These are phyloP conservation scores for Fomitopsis pinicola DNA, from an alignment of 1,284 basidiomycete species.

Conservation along the genomic window DNA sequence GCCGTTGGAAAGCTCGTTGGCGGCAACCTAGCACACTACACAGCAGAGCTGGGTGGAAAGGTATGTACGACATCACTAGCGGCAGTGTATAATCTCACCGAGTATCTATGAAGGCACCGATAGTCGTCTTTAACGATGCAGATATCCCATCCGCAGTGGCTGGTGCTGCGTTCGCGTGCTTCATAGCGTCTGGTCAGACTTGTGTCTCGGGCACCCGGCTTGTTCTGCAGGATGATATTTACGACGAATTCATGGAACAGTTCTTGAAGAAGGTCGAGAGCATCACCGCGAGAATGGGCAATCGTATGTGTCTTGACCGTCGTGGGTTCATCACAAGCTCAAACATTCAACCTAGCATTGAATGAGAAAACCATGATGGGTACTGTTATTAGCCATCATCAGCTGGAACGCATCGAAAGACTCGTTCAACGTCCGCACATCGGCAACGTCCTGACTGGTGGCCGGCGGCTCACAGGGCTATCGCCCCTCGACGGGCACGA, in stretches of 20 bases:
- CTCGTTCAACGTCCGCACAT: slow-evolving; percentile 46
- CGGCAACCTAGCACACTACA: slow-evolving; percentile 65
- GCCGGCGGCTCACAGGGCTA: slow-evolving; percentile 52
- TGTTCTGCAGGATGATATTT: slow-evolving; percentile 64
- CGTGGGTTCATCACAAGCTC: background rate
- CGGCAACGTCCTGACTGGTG: slow-evolving; percentile 58
- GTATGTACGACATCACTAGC: slow-evolving; percentile 26
- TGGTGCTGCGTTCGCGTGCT: slow-evolving; percentile 77
- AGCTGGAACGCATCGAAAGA: slow-evolving; percentile 58
- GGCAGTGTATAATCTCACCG: background rate
- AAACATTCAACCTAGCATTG: slow-evolving; percentile 40
- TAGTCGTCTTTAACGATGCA: slow-evolving; percentile 74
- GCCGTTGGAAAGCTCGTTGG: slow-evolving; percentile 68
- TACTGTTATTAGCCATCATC: slow-evolving; percentile 61
- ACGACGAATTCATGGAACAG: slow-evolving; percentile 57
- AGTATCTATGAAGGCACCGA: slow-evolving; percentile 51
- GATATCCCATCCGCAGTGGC: slow-evolving; percentile 68
- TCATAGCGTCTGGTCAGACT: slow-evolving; percentile 82
- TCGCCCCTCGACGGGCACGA: slow-evolving; percentile 67
- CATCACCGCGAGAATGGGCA: slow-evolving; percentile 67
- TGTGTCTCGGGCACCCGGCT: slow-evolving; percentile 78
- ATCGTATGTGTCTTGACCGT: slow-evolving; percentile 42
- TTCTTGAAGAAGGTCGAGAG: slow-evolving; percentile 61
- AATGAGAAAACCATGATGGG: slow-evolving; percentile 74
- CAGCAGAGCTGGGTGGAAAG: slow-evolving; percentile 82